These are phyloP conservation scores for Cephalotrichum gorgonifer DNA, from an alignment of 2,329 filamentous ascomycete species.

Conservation along the genomic window DNA sequence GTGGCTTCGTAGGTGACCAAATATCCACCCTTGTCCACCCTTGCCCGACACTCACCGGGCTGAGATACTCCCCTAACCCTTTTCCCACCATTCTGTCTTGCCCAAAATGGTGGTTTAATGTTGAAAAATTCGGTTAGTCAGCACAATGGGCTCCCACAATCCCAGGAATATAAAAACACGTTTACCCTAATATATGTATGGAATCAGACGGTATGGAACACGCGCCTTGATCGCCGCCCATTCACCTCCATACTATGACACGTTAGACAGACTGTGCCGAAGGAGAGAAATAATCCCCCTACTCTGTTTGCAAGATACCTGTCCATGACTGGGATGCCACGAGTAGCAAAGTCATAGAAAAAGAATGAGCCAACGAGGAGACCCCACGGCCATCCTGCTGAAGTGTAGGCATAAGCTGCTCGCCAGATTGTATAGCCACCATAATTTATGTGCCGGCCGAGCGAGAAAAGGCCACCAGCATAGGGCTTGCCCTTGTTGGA, in stretches of 20 bases:
- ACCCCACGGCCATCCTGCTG: slow-evolving; percentile 23
- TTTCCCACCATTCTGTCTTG: too few relatives aligned
- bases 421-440: slow-evolving; percentile 25
- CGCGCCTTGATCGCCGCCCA: background rate
- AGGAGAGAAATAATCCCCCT: background rate
- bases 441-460: slow-evolving; percentile 29
- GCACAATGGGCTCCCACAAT: background rate
- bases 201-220: background rate
- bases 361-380: slow-evolving; percentile 17
- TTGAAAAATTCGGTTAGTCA: too few relatives aligned
- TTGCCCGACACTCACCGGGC: too few relatives aligned
- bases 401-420: slow-evolving; percentile 20
- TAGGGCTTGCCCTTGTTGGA: slow-evolving; percentile 27
- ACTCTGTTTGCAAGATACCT: slow-evolving; percentile 14
- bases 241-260: background rate
- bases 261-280: background rate
- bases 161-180: background rate
- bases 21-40: too few relatives aligned
- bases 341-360: slow-evolving; percentile 18
- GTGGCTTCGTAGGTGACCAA: too few relatives aligned
- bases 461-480: slow-evolving; percentile 24
- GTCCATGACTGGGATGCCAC: slow-evolving; percentile 21
- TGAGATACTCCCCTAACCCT: too few relatives aligned
- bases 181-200: background rate
- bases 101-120: too few relatives aligned